Base-by-base conservation (phyloP, 495 filamentous ascomycete genomes). In the Bathelium albidoporum region DNA sequence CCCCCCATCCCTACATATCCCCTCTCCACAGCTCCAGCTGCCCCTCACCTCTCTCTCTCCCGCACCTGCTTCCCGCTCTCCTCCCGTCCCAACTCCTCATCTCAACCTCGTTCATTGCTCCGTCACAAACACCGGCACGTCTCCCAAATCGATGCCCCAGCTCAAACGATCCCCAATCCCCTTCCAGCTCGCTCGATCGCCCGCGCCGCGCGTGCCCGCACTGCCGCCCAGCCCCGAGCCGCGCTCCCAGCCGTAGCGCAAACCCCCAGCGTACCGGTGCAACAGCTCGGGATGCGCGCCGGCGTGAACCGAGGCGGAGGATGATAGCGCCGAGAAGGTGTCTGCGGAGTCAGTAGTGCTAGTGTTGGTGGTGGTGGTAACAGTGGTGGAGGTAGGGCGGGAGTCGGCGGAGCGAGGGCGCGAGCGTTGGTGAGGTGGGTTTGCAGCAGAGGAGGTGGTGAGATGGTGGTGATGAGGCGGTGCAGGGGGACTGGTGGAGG, bases 161-260 rank as follows among this genome's bases (percentile, higher is more conserved):
- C 64, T 69, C 60, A 73, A 61, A n/a, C 49, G 49, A 29, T 55
- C 49, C 24, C 49, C 22, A 2, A 55, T 24, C 16, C 49, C 49
- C 65, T 69, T 43, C 26, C 65, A 28, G 49, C 77, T 75, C 70
- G 77, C 79, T 59, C 78, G 62, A 44, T 68, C 74, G 44, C 68
- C 74, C 41, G 59, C 66, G n/a, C 59, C 63, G 32, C 76, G 45
- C 58, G 76, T 80, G 2, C 78, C 78, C 34, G 76, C 74, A 67
- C 74, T 76, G n/a, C 75, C 76, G 20, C 67, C 70, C 34, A 75
- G 62, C 0, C 74, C 73, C 20, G 59, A 71, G 14, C 73, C 76
- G 12, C 65, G 71, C 64, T 79, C 77, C 62, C 73, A 80, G 10
- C 75, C 77, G 61, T 78, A 80, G 26, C 67, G 39, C n/a, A 78